Conservation (phyloP, 805 yeast genomes). For the Wickerhamiella spandovensis region DNA sequence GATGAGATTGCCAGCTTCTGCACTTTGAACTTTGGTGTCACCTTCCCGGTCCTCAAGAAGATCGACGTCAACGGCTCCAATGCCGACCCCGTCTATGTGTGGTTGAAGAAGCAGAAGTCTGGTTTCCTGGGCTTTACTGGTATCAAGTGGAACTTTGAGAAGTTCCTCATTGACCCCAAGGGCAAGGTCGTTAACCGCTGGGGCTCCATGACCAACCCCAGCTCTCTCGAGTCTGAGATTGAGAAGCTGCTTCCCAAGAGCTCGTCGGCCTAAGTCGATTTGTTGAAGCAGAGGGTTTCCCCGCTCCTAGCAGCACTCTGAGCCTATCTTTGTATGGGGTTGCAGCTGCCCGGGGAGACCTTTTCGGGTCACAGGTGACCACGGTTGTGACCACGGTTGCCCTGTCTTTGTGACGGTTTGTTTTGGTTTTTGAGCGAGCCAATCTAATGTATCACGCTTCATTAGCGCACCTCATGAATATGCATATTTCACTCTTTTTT, state of each 20-base stretch:
- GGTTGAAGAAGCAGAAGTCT: conserved; percentile 51
- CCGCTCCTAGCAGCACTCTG: too few relatives aligned
- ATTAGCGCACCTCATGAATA: too few relatives aligned
- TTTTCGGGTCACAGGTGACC: too few relatives aligned
- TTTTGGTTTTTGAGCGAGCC: too few relatives aligned
- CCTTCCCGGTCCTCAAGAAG: conserved; percentile 80
- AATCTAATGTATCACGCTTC: too few relatives aligned
- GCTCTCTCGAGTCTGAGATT: conserved; percentile 41
- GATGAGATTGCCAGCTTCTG: conserved; percentile 66
- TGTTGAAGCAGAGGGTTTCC: too few relatives aligned
- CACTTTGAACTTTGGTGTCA: conserved; percentile 70
- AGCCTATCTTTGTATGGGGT: too few relatives aligned
- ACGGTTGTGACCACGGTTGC: too few relatives aligned
- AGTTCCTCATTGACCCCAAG: conserved; percentile 44
- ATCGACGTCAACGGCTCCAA: conserved; percentile 78
- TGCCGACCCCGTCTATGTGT: conserved; percentile 70
- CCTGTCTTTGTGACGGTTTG: too few relatives aligned
- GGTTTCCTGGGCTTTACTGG: conserved; percentile 56
- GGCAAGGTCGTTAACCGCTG: conserved; percentile 51
- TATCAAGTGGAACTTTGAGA: conserved; percentile 71
- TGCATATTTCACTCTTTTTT: background rate
- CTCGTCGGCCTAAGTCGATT: conserved; percentile 12
- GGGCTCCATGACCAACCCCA: conserved; percentile 58
- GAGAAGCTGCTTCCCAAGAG: conserved; percentile 35
- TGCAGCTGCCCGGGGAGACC: too few relatives aligned